These are phyloP conservation scores for Knoxdaviesia proteae DNA, from an alignment of 2,329 filamentous ascomycete genomes.

Conservation along the genomic window DNA sequence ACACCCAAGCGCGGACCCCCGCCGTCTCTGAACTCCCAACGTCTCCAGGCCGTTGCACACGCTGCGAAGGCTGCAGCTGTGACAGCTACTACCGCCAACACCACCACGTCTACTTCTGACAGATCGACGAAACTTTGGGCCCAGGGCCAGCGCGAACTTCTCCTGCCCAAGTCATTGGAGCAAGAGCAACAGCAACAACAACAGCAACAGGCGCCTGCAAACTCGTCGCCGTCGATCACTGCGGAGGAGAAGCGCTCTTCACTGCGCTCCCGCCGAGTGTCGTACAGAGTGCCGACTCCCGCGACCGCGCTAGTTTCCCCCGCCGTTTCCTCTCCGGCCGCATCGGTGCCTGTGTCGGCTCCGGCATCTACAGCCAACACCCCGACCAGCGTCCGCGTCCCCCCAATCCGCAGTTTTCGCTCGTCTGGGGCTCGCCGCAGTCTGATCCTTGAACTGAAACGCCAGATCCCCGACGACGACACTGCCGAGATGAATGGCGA, in stretches of 20 bases:
- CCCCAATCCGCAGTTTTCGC: slow-evolving; percentile 34
- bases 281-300: slow-evolving; percentile 17
- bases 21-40: slow-evolving; percentile 13
- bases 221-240: slow-evolving; percentile 9
- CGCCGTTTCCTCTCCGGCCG: neutral
- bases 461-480: slow-evolving; percentile 14
- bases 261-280: slow-evolving; percentile 20
- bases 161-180: slow-evolving; percentile 17
- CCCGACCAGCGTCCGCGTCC: slow-evolving; percentile 17
- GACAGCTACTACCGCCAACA: neutral
- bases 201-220: slow-evolving; percentile 5
- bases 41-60: slow-evolving; percentile 10
- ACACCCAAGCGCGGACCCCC: slow-evolving; percentile 13
- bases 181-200: slow-evolving; percentile 5
- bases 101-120: slow-evolving; percentile 8
- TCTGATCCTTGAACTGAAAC: slow-evolving; percentile 19
- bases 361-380: slow-evolving; percentile 9
- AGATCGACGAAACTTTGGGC: slow-evolving; percentile 14
- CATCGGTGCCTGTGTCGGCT: too few species aligned
- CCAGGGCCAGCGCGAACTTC: slow-evolving; percentile 24
- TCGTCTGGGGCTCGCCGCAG: slow-evolving; percentile 36
- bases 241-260: slow-evolving; percentile 25
- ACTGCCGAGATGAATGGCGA: slow-evolving; percentile 15
- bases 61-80: neutral
- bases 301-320: slow-evolving; percentile 10